Evolutionary conservation across 164 flowering plant genomes (phyloP), one percentile per base, ranked within the genome.

Genomic region (Aristolochia fimbriata): DNA sequence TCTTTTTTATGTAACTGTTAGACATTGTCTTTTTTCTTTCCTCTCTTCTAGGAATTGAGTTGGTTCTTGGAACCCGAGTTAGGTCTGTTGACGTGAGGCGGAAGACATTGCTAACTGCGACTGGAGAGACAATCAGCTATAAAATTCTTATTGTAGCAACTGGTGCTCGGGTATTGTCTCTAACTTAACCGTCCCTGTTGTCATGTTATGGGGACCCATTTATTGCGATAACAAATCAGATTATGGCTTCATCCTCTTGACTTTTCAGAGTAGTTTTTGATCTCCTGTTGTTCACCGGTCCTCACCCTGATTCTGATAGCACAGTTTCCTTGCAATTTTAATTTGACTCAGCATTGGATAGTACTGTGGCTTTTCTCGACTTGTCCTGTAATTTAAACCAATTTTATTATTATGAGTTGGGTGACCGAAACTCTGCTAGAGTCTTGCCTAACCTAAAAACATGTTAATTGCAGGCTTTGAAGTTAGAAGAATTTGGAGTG

Each of bases 61-160:
- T 93, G 73, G 83, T 93, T 71, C 95, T 90, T 72, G 95, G 93
- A 66, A 90, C 94, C 58, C 81, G 78, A 55, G 96, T 90, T 14
- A 86, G 80, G 68, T 88, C 95, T 52, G 93, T 70, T 76, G 97
- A 93, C 76, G 83, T 90, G 71, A 90, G 77, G 74, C 77, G 96
- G 55, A 85, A 86, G 76, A 86, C 94, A 64, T 69, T 93, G 49
- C 53, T 88, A 58, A 87, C 97, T 60, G 88, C 87, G 33, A 69
- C 84, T 49, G 99, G 97, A 60, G 99, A 93, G 81, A 89, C 92
- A 59, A 90, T 93, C 62, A 90, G 91, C 69, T 93, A 90, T 72
- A 85, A 81, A 61, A 62, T 78, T 73, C 94, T 93, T 74, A 77
- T 93, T 62, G 75, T 90, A 69, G 99, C 97, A 68, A 93, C 97